These are phyloP conservation scores for Biscogniauxia marginata DNA, from an alignment of 2,329 filamentous ascomycete genomes.

Conservation along the genomic window DNA sequence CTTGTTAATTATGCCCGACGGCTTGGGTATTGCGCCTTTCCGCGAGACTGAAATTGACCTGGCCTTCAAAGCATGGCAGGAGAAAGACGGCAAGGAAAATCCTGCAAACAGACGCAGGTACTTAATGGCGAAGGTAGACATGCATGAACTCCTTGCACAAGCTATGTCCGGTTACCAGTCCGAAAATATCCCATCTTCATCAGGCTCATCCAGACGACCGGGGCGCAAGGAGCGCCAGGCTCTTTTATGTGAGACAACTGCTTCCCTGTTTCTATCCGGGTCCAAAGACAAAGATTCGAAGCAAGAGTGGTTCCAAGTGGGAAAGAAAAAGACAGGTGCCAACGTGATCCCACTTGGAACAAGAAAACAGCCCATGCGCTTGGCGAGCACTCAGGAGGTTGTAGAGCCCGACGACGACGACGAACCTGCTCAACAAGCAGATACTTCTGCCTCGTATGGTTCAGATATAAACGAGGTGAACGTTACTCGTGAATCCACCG, in stretches of 20 bases:
- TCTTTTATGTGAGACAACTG: constrained; percentile 3
- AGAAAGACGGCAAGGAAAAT: constrained; percentile 16
- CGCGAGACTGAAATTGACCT: constrained; percentile 13
- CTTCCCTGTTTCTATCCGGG: not conserved
- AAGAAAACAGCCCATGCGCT: not conserved
- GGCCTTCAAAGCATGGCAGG: constrained; percentile 25
- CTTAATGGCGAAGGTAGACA: constrained; percentile 24
- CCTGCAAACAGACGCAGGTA: constrained; percentile 27
- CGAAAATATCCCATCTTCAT: not conserved
- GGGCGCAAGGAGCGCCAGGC: not conserved
- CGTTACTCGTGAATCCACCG: constrained; percentile 4
- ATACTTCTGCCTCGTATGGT: not conserved
- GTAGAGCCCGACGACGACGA: constrained; percentile 3
- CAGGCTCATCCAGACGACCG: not conserved
- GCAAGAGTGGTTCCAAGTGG: not conserved
- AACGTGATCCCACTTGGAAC: constrained; percentile 16
- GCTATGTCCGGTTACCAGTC: not conserved
- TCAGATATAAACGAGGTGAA: constrained; percentile 3
- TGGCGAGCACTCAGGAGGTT: constrained; percentile 2
- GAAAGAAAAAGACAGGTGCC: constrained; percentile 11
- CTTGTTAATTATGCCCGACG: constrained; percentile 15
- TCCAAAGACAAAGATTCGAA: constrained; percentile 1
- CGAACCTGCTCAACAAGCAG: not conserved
- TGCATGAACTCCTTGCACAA: constrained; percentile 17
- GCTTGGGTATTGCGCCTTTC: constrained; percentile 12